phyloP scores from a whole-genome alignment of 2,329 filamentous ascomycete genomes.

The Colletotrichum sp. region DNA sequence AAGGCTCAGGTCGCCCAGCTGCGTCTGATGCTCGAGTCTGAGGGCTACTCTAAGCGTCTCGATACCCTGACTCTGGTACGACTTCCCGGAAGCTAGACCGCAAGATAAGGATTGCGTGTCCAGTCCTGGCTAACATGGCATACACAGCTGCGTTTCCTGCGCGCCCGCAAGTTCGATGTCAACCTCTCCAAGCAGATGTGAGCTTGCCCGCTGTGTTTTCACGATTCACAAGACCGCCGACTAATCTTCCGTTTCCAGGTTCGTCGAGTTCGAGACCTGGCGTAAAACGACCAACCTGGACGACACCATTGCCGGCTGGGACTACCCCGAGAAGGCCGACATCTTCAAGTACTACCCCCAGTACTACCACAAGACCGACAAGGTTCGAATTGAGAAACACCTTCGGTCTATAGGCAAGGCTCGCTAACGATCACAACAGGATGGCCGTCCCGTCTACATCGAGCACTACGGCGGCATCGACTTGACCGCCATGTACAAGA shows the following conservation, averaged over 20 bases:
- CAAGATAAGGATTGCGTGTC: neutral
- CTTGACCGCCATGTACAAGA: conserved; percentile 87
- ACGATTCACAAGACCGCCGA: neutral
- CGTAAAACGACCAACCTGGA: conserved; percentile 86
- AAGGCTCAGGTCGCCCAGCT: conserved; percentile 90
- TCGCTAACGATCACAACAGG: conserved; percentile 54
- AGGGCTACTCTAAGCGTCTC: conserved; percentile 81
- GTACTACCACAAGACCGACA: conserved; percentile 98
- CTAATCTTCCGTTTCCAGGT: conserved; percentile 62
- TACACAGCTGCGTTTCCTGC: conserved; percentile 80
- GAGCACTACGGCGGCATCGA: conserved; percentile 96
- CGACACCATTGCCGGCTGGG: conserved; percentile 78
- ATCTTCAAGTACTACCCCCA: conserved; percentile 94
- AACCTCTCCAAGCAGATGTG: conserved; percentile 86
- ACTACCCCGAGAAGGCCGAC: conserved; percentile 84
- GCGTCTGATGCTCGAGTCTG: conserved; percentile 81
- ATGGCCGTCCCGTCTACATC: conserved; percentile 96
- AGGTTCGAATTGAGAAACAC: conserved; percentile 47
- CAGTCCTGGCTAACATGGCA: conserved; percentile 13
- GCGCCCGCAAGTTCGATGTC: conserved; percentile 95
- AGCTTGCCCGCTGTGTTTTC: conserved; percentile 13
- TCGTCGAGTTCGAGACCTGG: conserved; percentile 90
- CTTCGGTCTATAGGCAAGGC: neutral
- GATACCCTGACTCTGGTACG: conserved; percentile 90
- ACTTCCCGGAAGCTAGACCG: conserved; percentile 8